A percentile compares a stretch with the other conserved stretches of the same genome.
phyloP scores from a whole-genome alignment of 164 flowering plant species.

The Stephania yunnanensis region DNA sequence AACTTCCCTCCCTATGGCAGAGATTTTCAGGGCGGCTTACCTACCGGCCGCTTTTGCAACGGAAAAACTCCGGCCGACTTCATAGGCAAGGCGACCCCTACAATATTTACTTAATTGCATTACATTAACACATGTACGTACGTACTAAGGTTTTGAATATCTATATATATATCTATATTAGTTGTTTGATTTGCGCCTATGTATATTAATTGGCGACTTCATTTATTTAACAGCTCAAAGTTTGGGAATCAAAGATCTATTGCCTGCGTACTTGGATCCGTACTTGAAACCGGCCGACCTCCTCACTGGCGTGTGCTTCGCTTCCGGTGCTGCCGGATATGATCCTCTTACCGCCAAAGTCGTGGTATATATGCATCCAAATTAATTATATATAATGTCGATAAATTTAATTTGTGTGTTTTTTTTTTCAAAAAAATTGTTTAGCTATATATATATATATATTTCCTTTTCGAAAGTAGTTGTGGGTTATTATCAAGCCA shows the following conservation, averaged over 20 bases:
- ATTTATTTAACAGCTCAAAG: conserved; percentile 21
- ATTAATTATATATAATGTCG: background rate
- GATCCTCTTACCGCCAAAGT: conserved; percentile 34
- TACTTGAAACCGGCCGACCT: conserved; percentile 33
- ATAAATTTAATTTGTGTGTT: background rate
- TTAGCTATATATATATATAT: too few relatives aligned
- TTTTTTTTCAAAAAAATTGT: background rate
- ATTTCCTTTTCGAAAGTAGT: too few relatives aligned
- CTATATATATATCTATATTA: too few relatives aligned
- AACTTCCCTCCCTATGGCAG: conserved; percentile 44
- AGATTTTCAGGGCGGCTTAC: conserved; percentile 28
- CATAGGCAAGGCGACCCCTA: conserved; percentile 13
- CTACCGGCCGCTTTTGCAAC: conserved; percentile 50
- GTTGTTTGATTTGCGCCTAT: too few relatives aligned
- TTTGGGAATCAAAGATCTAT: conserved; percentile 34
- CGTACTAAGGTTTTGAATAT: too few relatives aligned
- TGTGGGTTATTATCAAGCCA: too few relatives aligned
- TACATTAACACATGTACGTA: too few relatives aligned
- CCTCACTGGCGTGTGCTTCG: conserved; percentile 53
- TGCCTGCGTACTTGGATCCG: conserved; percentile 51
- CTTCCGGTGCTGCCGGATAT: conserved; percentile 52
- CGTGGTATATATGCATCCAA: conserved; percentile 14
- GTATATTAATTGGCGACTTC: too few relatives aligned
- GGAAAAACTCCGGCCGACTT: conserved; percentile 29
- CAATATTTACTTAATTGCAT: too few relatives aligned